These are phyloP conservation scores for Bryoerythrophyllum caledonicum DNA, from an alignment of 225 moss, liverwort and hornwort species.

Conservation along the genomic window DNA sequence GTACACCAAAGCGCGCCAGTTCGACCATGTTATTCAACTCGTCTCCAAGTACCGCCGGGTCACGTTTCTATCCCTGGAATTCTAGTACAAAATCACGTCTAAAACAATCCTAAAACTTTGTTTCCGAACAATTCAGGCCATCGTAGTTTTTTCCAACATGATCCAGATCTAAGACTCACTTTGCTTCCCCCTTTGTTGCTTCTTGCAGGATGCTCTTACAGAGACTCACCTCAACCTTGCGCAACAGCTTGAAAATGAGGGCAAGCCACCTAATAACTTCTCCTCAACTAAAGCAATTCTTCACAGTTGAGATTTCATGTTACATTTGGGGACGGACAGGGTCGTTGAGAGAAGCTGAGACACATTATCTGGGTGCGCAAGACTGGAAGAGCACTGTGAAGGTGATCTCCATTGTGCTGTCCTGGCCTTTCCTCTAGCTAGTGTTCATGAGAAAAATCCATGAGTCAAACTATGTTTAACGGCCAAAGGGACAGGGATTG, in stretches of 20 bases:
- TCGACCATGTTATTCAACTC: constrained; percentile 80
- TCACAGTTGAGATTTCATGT: background rate
- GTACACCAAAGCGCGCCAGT: constrained; percentile 86
- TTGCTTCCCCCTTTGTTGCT: constrained; percentile 4
- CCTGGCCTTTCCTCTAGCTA: background rate
- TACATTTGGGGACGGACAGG: constrained; percentile 40
- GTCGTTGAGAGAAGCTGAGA: constrained; percentile 79
- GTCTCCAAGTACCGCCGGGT: constrained; percentile 77
- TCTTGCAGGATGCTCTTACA: constrained; percentile 63
- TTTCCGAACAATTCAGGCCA: too few relatives aligned
- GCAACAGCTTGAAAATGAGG: constrained; percentile 82
- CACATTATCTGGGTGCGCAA: constrained; percentile 75
- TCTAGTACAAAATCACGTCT: too few relatives aligned
- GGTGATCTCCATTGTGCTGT: constrained; percentile 35
- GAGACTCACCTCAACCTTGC: constrained; percentile 82
- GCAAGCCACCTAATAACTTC: constrained; percentile 22
- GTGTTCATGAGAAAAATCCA: too few relatives aligned
- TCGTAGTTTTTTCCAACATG: background rate
- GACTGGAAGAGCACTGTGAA: constrained; percentile 87
- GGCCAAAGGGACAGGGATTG: too few relatives aligned
- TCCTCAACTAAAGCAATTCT: background rate
- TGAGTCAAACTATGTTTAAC: too few relatives aligned
- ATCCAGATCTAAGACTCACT: background rate
- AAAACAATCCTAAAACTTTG: too few relatives aligned
- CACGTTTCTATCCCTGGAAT: background rate